Percentiles rank a stretch among this genome's conserved stretches.
phyloP scores from a whole-genome alignment of 441 rosid genomes.

The Bocquillonia castaneifolia region DNA sequence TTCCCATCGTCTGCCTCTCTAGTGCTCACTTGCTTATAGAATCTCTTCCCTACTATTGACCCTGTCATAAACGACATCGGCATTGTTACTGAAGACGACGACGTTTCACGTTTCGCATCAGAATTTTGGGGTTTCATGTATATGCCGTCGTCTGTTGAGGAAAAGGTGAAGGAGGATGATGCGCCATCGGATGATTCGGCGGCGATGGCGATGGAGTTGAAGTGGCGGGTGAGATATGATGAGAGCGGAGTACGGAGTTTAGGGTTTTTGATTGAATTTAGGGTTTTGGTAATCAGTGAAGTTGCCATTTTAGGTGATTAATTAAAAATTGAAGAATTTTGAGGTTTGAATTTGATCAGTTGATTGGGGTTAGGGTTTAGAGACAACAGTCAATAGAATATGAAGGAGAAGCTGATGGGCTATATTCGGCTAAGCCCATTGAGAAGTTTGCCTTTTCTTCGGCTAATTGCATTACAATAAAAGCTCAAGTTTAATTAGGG shows the following conservation, averaged over 20 bases:
- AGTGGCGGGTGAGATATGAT: constrained; percentile 30
- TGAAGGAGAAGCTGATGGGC: not conserved
- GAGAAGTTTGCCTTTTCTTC: too few species aligned
- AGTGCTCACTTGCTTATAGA: constrained; percentile 71
- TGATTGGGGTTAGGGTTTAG: not conserved
- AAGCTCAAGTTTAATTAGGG: too few species aligned
- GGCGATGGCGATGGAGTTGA: constrained; percentile 32
- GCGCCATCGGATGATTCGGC: constrained; percentile 40
- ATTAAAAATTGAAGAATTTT: not conserved
- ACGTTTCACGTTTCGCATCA: constrained; percentile 24
- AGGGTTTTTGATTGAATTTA: constrained; percentile 31
- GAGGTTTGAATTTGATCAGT: not conserved
- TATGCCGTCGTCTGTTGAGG: constrained; percentile 34
- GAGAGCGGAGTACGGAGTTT: constrained; percentile 13
- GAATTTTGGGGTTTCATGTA: constrained; percentile 37
- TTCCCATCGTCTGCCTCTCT: constrained; percentile 86
- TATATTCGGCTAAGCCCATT: too few species aligned
- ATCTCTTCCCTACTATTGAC: constrained; percentile 80
- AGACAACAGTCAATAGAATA: too few species aligned
- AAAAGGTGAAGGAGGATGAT: constrained; percentile 46
- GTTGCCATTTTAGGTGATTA: constrained; percentile 38
- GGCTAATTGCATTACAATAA: too few species aligned
- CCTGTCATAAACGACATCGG: constrained; percentile 91
- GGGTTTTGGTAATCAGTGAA: constrained; percentile 38
- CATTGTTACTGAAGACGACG: constrained; percentile 69